Evolutionary conservation across 2,329 filamentous ascomycete species (phyloP).

Genomic region (Xylaria sp.): DNA sequence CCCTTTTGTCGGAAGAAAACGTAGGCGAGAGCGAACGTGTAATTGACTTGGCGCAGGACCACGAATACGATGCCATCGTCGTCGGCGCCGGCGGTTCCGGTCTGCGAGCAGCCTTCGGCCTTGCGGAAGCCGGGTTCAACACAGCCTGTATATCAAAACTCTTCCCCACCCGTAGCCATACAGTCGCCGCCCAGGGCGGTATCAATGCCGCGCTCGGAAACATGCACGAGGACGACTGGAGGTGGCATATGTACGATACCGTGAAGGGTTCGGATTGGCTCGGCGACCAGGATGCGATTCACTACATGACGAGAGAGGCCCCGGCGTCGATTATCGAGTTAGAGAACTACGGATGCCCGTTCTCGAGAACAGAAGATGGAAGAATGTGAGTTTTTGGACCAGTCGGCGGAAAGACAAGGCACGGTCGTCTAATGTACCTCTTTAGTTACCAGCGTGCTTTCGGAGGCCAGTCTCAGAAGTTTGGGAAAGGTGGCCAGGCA

Average conservation of each 20-base stretch:
- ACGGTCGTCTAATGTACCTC: slow-evolving; percentile 28
- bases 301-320: slow-evolving; percentile 97
- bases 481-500: slow-evolving; percentile 94
- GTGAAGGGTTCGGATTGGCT: slow-evolving; percentile 98
- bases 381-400: slow-evolving; percentile 69
- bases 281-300: slow-evolving; percentile 95
- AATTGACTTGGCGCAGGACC: slow-evolving; percentile 63
- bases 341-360: slow-evolving; percentile 96
- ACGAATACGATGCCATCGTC: slow-evolving; percentile 98
- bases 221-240: slow-evolving; percentile 98
- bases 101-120: slow-evolving; percentile 80
- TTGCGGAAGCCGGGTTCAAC: slow-evolving; percentile 87
- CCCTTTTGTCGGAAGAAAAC: slow-evolving; percentile 1
- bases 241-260: slow-evolving; percentile 99
- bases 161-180: slow-evolving; percentile 84
- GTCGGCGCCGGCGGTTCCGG: slow-evolving; percentile 83
- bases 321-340: slow-evolving; percentile 90
- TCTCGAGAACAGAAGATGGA: slow-evolving; percentile 94
- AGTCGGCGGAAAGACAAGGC: neutral
- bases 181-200: slow-evolving; percentile 79
- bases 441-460: slow-evolving; percentile 93
- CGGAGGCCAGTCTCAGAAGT: slow-evolving; percentile 95
- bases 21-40: slow-evolving; percentile 18
- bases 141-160: slow-evolving; percentile 87
- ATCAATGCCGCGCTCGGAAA: slow-evolving; percentile 90